phyloP scores from a whole-genome alignment of 208 protist genomes.

The Trypanosoma avium region DNA sequence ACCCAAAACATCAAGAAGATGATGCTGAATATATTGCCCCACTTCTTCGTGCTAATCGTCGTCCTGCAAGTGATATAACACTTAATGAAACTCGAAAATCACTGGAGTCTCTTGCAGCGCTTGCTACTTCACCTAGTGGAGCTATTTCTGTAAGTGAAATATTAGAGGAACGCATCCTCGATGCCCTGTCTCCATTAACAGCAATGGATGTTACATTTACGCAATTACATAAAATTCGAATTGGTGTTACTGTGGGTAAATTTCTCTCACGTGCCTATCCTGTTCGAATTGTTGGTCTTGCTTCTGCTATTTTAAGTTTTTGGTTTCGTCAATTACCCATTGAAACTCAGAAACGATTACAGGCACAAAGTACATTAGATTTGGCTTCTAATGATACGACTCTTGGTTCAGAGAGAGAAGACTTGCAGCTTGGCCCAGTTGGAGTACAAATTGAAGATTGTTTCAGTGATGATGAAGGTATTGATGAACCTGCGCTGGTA shows the following conservation, averaged over 20 bases:
- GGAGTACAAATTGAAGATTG: slow-evolving; percentile 56
- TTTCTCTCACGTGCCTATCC: slow-evolving; percentile 50
- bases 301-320: slow-evolving; percentile 62
- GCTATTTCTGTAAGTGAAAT: slow-evolving; percentile 10
- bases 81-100: slow-evolving; percentile 25
- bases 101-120: background rate
- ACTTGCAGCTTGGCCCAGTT: slow-evolving; percentile 36
- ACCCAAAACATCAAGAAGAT: slow-evolving; percentile 17
- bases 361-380: slow-evolving; percentile 41
- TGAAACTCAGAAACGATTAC: slow-evolving; percentile 38
- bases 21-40: slow-evolving; percentile 45
- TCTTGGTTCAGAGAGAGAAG: slow-evolving; percentile 31
- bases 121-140: background rate
- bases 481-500: slow-evolving; percentile 8
- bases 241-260: slow-evolving; percentile 63
- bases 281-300: slow-evolving; percentile 36
- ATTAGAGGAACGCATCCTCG: slow-evolving; percentile 36
- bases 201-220: slow-evolving; percentile 42
- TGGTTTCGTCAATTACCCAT: slow-evolving; percentile 69
- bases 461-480: slow-evolving; percentile 76
- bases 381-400: slow-evolving; percentile 47
- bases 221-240: slow-evolving; percentile 50
- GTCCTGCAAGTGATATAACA: slow-evolving; percentile 23
- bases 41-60: slow-evolving; percentile 31
- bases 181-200: slow-evolving; percentile 41